Evolutionary conservation across 1,139 yeast genomes (phyloP).

Genomic region (Pichia sp.): DNA sequence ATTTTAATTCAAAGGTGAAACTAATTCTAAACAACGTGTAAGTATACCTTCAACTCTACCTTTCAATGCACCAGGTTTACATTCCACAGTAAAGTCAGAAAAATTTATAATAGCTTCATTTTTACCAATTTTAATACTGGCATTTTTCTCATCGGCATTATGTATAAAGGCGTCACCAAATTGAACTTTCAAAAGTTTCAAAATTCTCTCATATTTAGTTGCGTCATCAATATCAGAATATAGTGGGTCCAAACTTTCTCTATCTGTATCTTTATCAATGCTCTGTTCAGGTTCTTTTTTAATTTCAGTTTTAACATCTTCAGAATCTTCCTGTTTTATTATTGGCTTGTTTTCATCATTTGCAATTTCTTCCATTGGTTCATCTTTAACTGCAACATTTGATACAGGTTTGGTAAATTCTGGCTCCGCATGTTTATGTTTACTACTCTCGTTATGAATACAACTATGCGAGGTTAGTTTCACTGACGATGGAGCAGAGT

Average conservation of each 20-base stretch:
- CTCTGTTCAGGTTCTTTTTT: not conserved
- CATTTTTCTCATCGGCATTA: slow-evolving; percentile 36
- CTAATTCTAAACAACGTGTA: slow-evolving; percentile 67
- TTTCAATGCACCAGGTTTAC: slow-evolving; percentile 67
- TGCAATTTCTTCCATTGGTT: not conserved
- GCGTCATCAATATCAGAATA: not conserved
- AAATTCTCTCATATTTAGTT: slow-evolving; percentile 43
- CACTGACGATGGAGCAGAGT: slow-evolving; percentile 91
- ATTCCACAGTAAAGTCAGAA: slow-evolving; percentile 57
- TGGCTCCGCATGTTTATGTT: slow-evolving; percentile 3
- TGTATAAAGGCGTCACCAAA: slow-evolving; percentile 70
- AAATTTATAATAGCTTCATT: slow-evolving; percentile 66
- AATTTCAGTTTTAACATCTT: not conserved
- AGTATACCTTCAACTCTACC: slow-evolving; percentile 80
- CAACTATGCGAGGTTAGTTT: slow-evolving; percentile 65
- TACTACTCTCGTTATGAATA: slow-evolving; percentile 31
- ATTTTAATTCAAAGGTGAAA: slow-evolving; percentile 59
- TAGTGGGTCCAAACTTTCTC: not conserved
- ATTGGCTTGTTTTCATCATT: not conserved
- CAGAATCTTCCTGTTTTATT: not conserved
- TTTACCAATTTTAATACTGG: slow-evolving; percentile 56
- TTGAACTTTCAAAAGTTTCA: slow-evolving; percentile 66
- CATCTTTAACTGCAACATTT: not conserved
- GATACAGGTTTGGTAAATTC: not conserved
- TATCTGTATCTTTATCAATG: not conserved